Base-by-base conservation (phyloP, 2,329 filamentous ascomycete genomes). In the Xylaria sp. region DNA sequence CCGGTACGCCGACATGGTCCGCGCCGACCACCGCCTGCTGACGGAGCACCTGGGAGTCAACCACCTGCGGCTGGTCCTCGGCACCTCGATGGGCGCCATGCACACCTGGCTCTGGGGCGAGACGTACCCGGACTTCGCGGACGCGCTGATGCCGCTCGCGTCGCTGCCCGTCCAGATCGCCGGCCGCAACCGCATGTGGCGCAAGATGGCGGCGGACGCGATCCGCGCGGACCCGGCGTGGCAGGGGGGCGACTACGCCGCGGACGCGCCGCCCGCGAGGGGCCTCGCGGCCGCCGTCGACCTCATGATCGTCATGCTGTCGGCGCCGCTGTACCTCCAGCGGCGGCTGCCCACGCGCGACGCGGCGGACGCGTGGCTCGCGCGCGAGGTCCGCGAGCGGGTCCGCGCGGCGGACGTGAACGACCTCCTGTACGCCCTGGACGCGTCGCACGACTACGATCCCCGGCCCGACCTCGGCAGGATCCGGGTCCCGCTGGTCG, bases 371-470 rank as follows among this genome's bases (percentile, higher is more conserved):
- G 44, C 21, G 9, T 64, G 64, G 29, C 48, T 67, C 4, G 57
- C 62, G 21, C 26, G 24, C 4, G 39, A 53, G 11, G 55, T 66
- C 2, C 34, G 21, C 8, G 20, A 52, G 1, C 46, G 42, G 0
- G 18, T 57, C 16, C 24, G 9, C 7, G 40, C 39, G 17, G 52
- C 50, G 18, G 63, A 66, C 29, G 59, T 59, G 5, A 66, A 66
- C 22, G 62, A 66, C 40, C 39, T 60, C 38, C 20, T 59, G 17
- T 66, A 57, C 39, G 52, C 60, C 7, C 57, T 62, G 16, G 49
- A 61, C 21, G 56, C 66, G 8, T 66, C 63, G 19, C 45, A 49
- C 22, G 62, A 64, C 21, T 69, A 67, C 41, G 59, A 68, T 50
- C 66, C 66, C 2, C 39, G 51, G 46, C 60, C 62, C 2, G 40